phyloP scores from a whole-genome alignment of 2,329 filamentous ascomycete genomes.

The Penicillium concentricum region DNA sequence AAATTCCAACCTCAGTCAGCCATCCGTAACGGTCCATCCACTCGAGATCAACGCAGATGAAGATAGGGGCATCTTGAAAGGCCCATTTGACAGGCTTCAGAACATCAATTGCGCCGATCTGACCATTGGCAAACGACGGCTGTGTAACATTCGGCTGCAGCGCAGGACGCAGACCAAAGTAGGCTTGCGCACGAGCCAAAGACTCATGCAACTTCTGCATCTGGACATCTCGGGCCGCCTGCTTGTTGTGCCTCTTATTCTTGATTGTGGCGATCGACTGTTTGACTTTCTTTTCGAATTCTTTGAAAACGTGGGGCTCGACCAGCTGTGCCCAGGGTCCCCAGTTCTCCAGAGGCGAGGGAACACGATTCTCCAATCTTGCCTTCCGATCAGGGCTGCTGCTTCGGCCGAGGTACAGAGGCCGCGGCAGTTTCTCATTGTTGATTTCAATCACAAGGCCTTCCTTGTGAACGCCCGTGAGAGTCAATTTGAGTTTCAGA shows the following conservation, averaged over 20 bases:
- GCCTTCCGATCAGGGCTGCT: slow-evolving; percentile 46
- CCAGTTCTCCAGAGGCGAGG: slow-evolving; percentile 17
- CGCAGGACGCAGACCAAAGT: slow-evolving; percentile 62
- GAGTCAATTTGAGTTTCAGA: slow-evolving; percentile 52
- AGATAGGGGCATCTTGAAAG: slow-evolving; percentile 60
- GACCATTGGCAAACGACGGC: slow-evolving; percentile 1
- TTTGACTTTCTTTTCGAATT: slow-evolving; percentile 51
- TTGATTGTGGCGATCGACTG: slow-evolving; percentile 52
- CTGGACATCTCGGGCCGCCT: slow-evolving; percentile 46
- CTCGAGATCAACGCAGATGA: slow-evolving; percentile 81
- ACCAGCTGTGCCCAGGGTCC: background rate
- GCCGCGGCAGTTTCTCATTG: slow-evolving; percentile 59
- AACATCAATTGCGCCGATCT: slow-evolving; percentile 43
- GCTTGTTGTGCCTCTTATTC: slow-evolving; percentile 52
- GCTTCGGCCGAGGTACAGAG: slow-evolving; percentile 65
- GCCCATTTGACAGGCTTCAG: slow-evolving; percentile 40
- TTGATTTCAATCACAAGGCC: slow-evolving; percentile 65
- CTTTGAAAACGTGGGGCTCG: background rate
- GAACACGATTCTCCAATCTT: slow-evolving; percentile 36
- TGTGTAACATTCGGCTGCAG: background rate
- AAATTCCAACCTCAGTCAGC: slow-evolving; percentile 85
- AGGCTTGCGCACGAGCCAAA: slow-evolving; percentile 65
- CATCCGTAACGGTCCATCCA: slow-evolving; percentile 68
- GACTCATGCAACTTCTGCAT: slow-evolving; percentile 46
- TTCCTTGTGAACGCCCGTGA: slow-evolving; percentile 56